Percentiles rank a stretch among this genome's conserved stretches.
Evolutionary conservation across 768 basidiomycete species (phyloP).

Genomic region (Symmetrospora coprosmae): DNA sequence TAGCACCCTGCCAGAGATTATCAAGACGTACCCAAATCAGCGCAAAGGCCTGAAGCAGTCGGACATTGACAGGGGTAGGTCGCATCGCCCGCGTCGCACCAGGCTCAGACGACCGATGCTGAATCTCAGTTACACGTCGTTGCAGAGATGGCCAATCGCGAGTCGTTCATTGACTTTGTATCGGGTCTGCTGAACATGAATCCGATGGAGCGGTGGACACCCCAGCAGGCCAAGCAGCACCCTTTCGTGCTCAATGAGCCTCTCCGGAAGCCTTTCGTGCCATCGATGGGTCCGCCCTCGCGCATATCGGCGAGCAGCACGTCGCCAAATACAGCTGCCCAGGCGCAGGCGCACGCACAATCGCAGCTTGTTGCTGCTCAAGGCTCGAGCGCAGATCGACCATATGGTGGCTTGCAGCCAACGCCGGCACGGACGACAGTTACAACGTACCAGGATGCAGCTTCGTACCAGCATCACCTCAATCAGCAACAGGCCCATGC

Average conservation of each 20-base stretch:
- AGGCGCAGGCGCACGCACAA: not conserved
- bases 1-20: slow-evolving; percentile 79
- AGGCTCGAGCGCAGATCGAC: slow-evolving; percentile 70
- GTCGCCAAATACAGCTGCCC: too few relatives aligned
- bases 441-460: slow-evolving; percentile 78
- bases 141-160: slow-evolving; percentile 78
- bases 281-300: slow-evolving; percentile 20
- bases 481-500: slow-evolving; percentile 86
- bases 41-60: slow-evolving; percentile 77
- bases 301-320: too few relatives aligned
- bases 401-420: slow-evolving; percentile 82
- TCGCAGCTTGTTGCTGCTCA: not conserved
- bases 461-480: slow-evolving; percentile 83
- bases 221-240: slow-evolving; percentile 85
- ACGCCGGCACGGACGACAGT: slow-evolving; percentile 67
- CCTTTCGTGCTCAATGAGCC: slow-evolving; percentile 98
- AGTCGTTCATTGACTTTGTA: slow-evolving; percentile 95
- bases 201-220: slow-evolving; percentile 89
- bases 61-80: slow-evolving; percentile 38
- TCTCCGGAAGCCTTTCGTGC: slow-evolving; percentile 44
- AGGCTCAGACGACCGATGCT: too few relatives aligned
- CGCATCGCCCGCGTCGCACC: too few relatives aligned
- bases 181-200: slow-evolving; percentile 85
- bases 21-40: slow-evolving; percentile 87
- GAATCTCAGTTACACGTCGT: too few relatives aligned